Evolutionary conservation across 352 stramenopile genomes (phyloP).

Genomic region (Lagenidium sp.): DNA sequence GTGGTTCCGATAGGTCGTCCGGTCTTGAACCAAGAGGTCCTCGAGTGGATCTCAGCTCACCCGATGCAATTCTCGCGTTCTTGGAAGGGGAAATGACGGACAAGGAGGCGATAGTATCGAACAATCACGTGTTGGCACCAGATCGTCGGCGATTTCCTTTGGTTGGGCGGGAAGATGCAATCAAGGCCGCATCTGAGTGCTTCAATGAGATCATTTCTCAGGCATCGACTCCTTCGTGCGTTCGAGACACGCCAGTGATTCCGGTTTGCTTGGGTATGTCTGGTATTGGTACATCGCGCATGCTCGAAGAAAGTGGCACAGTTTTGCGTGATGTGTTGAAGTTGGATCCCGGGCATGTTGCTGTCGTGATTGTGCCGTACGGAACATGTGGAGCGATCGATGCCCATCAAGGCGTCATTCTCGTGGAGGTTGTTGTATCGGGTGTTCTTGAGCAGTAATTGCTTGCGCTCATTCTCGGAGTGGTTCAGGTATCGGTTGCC

Average conservation of each 20-base stretch:
- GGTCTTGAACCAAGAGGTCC: slow-evolving; percentile 8
- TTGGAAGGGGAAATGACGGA: slow-evolving; percentile 8
- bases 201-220: slow-evolving; percentile 7
- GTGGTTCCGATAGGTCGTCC: background rate
- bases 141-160: slow-evolving; percentile 6
- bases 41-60: slow-evolving; percentile 14
- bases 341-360: slow-evolving; percentile 12
- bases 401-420: slow-evolving; percentile 27
- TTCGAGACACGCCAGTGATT: slow-evolving; percentile 10
- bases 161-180: slow-evolving; percentile 7
- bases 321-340: slow-evolving; percentile 16
- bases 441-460: slow-evolving; percentile 24
- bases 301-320: slow-evolving; percentile 21
- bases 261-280: slow-evolving; percentile 25
- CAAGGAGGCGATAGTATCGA: slow-evolving; percentile 9
- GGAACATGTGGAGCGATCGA: slow-evolving; percentile 14
- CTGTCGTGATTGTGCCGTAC: slow-evolving; percentile 19
- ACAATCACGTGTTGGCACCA: slow-evolving; percentile 2
- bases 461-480: slow-evolving; percentile 8
- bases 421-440: slow-evolving; percentile 20
- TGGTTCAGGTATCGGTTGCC: slow-evolving; percentile 9
- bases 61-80: slow-evolving; percentile 11
- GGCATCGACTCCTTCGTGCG: slow-evolving; percentile 5
- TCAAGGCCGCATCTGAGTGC: slow-evolving; percentile 6
- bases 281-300: slow-evolving; percentile 23